phyloP scores from a whole-genome alignment of 495 filamentous ascomycete genomes.

The Amphirosellinia nigrospora region DNA sequence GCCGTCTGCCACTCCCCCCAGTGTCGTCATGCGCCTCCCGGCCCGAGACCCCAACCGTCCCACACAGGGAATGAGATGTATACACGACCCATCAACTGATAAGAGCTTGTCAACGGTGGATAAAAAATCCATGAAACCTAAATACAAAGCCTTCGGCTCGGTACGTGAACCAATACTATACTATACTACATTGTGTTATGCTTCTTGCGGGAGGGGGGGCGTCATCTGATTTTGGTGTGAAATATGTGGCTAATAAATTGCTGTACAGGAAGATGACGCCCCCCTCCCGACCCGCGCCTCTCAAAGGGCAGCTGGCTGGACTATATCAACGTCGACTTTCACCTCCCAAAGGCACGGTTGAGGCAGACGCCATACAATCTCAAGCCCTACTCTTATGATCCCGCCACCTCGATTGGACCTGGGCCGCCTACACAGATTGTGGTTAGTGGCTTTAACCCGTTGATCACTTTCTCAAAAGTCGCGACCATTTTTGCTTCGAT shows the following conservation, averaged over 20 bases:
- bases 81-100: conserved; percentile 78
- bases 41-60: conserved; percentile 65
- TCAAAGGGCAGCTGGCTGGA: conserved; percentile 61
- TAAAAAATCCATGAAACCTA: conserved; percentile 69
- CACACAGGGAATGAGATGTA: conserved; percentile 70
- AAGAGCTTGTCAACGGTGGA: conserved; percentile 54
- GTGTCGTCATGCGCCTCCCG: conserved; percentile 60
- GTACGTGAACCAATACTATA: conserved; percentile 57
- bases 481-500: conserved; percentile 81
- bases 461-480: conserved; percentile 79
- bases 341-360: conserved; percentile 75
- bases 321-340: conserved; percentile 67
- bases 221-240: conserved; percentile 59
- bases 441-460: conserved; percentile 90
- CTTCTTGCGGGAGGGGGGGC: conserved; percentile 49
- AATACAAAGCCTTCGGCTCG: conserved; percentile 74
- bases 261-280: conserved; percentile 68
- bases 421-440: conserved; percentile 89
- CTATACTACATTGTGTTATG: conserved; percentile 48
- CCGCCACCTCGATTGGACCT: conserved; percentile 80
- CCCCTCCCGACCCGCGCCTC: conserved; percentile 78
- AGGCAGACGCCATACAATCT: conserved; percentile 79
- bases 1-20: conserved; percentile 32
- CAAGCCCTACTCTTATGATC: conserved; percentile 78
- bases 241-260: conserved; percentile 56